Base-by-base conservation (phyloP, 495 filamentous ascomycete genomes). In the Parathielavia appendiculata region DNA sequence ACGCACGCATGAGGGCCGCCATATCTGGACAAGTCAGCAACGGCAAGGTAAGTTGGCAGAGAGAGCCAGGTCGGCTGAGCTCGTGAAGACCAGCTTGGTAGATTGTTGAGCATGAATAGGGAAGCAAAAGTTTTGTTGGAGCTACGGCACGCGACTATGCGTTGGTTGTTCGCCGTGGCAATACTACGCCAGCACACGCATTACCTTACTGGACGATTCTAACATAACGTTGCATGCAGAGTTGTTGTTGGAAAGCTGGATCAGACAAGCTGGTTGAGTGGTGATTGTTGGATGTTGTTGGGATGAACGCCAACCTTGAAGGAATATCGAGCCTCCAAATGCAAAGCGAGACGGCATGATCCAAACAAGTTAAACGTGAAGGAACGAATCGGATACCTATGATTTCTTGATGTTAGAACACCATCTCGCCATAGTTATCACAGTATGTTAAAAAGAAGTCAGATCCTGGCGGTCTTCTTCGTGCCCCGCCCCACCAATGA, bases 371-470 rank as follows among this genome's bases (percentile, higher is more conserved):
- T 23, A 56, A 13, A 48, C 41, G 11, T 23, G 36, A 51, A 44
- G 34, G 26, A n/a, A n/a, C n/a, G n/a, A n/a, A n/a, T n/a, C n/a
- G n/a, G n/a, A n/a, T n/a, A n/a, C n/a, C n/a, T n/a, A n/a, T n/a
- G n/a, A n/a, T n/a, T 52, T 59, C 59, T 40, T 58, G 64, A 68
- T 68, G 63, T 59, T 61, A 71, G 64, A 69, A 75, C 72, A 74
- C 71, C 73, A 70, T 54, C 26, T 52, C 64, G n/a, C n/a, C n/a
- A n/a, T 62, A 52, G 57, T 61, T n/a, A n/a, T 13, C 14, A 35
- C 53, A 49, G 65, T 66, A 65, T 70, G 54, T 65, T 72, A 71
- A 65, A 70, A 62, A 55, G 52, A 64, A 43, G 48, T 60, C 61
- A 63, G 63, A 63, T 68, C 67, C 63, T 69, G 66, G 62, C 66